Evolutionary conservation across 768 basidiomycete species (phyloP), one percentile per base, ranked within the genome.

Genomic region (Amanita pallidorosea): DNA sequence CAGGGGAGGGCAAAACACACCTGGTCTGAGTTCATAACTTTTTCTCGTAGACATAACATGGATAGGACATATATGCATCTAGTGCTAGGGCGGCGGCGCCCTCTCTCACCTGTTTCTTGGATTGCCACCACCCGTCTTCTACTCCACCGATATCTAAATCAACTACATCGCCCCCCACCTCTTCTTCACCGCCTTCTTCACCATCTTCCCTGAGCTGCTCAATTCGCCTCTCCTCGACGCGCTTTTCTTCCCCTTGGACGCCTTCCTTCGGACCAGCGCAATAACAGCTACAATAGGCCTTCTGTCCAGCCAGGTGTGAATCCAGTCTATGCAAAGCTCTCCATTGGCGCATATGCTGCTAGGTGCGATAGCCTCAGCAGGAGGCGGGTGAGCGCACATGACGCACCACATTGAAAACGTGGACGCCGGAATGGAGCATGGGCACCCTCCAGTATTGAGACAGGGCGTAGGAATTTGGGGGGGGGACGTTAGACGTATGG

Each of bases 401-500:
- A n/a, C n/a, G n/a, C n/a, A n/a, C 68, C 9, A 74, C 75, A 0
- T 59, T 79, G 18, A 63, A 63, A 2, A 63, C 71, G 2, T 76
- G 71, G 72, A 65, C 67, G 0, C 57, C 68, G 0, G 59, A 65
- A 36, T 79, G 77, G 77, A 56, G 64, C 3, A 62, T 77, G 48
- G 63, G 64, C 15, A 75, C 72, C 77, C 77, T 2, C 71, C 71
- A 0, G 60, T 75, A 20, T 63, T 79, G 11, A 65, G 68, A 20
- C 62, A 62, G 9, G 71, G 66, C 5, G 70, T 67, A 2, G 67
- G 68, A 40, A 42, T 67, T 45, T 66, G 67, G 53, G 68, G n/a
- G n/a, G n/a, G n/a, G 64, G 7, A 73, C 70, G 1, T 58, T 77
- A 15, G 77, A 78, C 55, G 58, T 77, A 1, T 78, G 76, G 77